Conservation (phyloP, 2,329 filamentous ascomycete species). For the Hymenotorrendiella dingleyae region DNA sequence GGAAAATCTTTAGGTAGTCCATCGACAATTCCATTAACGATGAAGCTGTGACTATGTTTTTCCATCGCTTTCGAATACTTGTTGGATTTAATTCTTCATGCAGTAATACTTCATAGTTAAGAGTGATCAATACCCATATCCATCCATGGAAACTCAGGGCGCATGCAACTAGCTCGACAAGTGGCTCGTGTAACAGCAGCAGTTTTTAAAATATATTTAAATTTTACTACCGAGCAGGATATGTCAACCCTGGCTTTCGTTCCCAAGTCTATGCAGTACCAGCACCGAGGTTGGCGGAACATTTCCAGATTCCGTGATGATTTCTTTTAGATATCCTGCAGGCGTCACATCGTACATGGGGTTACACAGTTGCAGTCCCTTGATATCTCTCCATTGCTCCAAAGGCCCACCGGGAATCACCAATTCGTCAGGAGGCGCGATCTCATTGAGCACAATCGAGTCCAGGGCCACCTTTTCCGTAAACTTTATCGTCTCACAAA, state of each 20-base stretch:
- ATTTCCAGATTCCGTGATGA: constrained; percentile 86
- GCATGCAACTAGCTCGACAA: too few relatives aligned
- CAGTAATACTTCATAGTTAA: too few relatives aligned
- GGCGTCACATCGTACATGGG: constrained; percentile 91
- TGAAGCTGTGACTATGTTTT: too few relatives aligned
- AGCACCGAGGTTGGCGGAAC: constrained; percentile 83
- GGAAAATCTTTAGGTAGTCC: too few relatives aligned
- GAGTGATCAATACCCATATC: too few relatives aligned
- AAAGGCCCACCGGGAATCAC: constrained; percentile 34
- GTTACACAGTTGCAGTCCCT: constrained; percentile 58
- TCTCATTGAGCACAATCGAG: constrained; percentile 90
- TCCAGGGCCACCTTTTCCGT: constrained; percentile 84
- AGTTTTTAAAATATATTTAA: too few relatives aligned
- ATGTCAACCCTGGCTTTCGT: constrained; percentile 28
- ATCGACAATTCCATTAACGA: too few relatives aligned
- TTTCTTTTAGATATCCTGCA: constrained; percentile 77
- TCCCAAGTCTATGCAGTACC: constrained; percentile 58
- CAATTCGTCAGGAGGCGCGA: constrained; percentile 69
- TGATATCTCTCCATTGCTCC: constrained; percentile 50
- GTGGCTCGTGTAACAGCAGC: too few relatives aligned
- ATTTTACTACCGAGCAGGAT: too few relatives aligned
- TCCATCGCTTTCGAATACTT: too few relatives aligned
- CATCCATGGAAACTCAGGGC: too few relatives aligned
- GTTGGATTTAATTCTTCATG: too few relatives aligned
- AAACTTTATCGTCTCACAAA: constrained; percentile 95